These are phyloP conservation scores for Microcyclospora tardicrescens DNA, from an alignment of 2,329 filamentous ascomycete species.

Conservation along the genomic window DNA sequence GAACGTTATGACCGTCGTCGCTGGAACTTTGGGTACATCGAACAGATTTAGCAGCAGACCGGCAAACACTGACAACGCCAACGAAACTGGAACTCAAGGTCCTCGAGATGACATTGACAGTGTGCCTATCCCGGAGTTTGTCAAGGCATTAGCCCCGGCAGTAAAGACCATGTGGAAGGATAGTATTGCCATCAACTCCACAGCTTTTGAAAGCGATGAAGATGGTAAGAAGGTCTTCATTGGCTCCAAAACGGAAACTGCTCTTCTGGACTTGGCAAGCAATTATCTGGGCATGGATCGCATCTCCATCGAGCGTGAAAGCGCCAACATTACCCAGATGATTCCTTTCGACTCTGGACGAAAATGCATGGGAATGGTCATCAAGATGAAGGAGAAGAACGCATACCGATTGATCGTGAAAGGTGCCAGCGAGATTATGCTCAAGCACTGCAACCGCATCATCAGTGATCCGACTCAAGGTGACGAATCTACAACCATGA, in stretches of 20 bases:
- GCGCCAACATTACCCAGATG: conserved; percentile 44
- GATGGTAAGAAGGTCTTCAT: conserved; percentile 49
- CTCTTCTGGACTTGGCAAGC: conserved; percentile 55
- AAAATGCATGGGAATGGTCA: conserved; percentile 57
- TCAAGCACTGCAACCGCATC: conserved; percentile 37
- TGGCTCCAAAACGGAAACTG: conserved; percentile 67
- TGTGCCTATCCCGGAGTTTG: conserved; percentile 42
- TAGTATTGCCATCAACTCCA: conserved; percentile 56
- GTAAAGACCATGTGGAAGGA: conserved; percentile 47
- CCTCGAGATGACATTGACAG: conserved; percentile 31
- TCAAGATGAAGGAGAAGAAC: conserved; percentile 39
- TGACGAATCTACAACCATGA: conserved; percentile 40
- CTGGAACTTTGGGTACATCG: conserved; percentile 51
- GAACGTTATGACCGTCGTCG: conserved; percentile 65
- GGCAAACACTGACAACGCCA: conserved; percentile 14
- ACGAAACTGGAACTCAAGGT: conserved; percentile 7
- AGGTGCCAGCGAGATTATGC: conserved; percentile 39
- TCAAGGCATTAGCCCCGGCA: conserved; percentile 37
- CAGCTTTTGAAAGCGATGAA: conserved; percentile 54
- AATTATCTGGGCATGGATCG: conserved; percentile 53
- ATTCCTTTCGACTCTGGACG: conserved; percentile 50
- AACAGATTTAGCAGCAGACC: conserved; percentile 41
- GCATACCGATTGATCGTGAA: conserved; percentile 45
- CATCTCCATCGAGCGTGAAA: conserved; percentile 48
- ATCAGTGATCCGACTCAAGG: conserved; percentile 49